These are phyloP conservation scores for Actinidia arguta DNA, from an alignment of 179 eudicot genomes.

Conservation along the genomic window DNA sequence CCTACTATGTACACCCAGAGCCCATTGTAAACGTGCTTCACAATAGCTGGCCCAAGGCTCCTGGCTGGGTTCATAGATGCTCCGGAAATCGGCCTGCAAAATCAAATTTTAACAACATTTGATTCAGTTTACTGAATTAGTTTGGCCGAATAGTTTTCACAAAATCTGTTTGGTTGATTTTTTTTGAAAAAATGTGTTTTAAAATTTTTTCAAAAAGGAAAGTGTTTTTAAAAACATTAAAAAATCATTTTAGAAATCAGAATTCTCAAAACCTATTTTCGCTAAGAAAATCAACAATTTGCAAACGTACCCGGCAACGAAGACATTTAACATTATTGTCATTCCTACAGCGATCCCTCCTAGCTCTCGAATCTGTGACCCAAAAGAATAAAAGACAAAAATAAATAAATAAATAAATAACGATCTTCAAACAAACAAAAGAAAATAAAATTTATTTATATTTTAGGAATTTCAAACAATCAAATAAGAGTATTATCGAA, in stretches of 20 bases:
- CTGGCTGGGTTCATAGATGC: slow-evolving; percentile 92
- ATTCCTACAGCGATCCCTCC: slow-evolving; percentile 54
- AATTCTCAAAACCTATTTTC: no score
- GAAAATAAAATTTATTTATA: no score
- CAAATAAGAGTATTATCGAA: no score
- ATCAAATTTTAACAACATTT: not conserved
- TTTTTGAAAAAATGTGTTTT: not conserved
- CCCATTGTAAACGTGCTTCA: slow-evolving; percentile 52
- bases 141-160: no score
- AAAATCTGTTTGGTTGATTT: no score
- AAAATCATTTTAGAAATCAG: no score
- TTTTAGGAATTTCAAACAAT: no score
- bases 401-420: not conserved
- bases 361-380: slow-evolving; percentile 41
- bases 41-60: slow-evolving; percentile 68
- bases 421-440: no score
- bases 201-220: not conserved
- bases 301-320: slow-evolving; percentile 49
- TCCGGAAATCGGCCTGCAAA: slow-evolving; percentile 68
- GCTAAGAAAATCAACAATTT: no score
- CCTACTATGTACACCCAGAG: slow-evolving; percentile 76
- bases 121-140: not conserved
- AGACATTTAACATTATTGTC: slow-evolving; percentile 50
- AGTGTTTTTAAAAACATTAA: no score
- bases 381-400: no score